Evolutionary conservation across 2,329 filamentous ascomycete species (phyloP).

Genomic region (Neospermospora avenae): DNA sequence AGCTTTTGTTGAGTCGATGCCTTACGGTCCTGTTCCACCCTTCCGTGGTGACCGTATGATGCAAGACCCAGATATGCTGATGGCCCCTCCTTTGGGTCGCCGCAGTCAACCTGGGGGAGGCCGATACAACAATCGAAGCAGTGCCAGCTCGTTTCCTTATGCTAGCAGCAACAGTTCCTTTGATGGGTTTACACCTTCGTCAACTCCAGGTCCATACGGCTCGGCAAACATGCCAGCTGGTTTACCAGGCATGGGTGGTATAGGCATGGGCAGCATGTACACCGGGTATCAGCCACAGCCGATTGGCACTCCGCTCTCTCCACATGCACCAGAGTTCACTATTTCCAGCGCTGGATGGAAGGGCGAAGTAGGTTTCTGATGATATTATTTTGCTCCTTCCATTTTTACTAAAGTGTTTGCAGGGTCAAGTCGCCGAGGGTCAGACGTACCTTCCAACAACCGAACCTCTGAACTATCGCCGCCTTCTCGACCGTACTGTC

Average conservation of each 20-base stretch:
- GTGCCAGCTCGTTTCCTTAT: slow-evolving; percentile 31
- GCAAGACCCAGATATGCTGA: slow-evolving; percentile 30
- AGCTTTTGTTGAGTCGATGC: slow-evolving; percentile 31
- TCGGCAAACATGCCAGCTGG: slow-evolving; percentile 30
- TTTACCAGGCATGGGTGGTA: slow-evolving; percentile 21
- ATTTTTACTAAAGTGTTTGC: slow-evolving; percentile 30
- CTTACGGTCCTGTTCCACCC: slow-evolving; percentile 25
- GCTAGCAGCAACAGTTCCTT: slow-evolving; percentile 35
- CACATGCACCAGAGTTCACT: slow-evolving; percentile 72
- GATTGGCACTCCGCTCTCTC: slow-evolving; percentile 64
- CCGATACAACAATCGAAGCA: slow-evolving; percentile 32
- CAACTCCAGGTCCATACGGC: slow-evolving; percentile 30
- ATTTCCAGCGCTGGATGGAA: slow-evolving; percentile 42
- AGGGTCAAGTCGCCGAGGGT: slow-evolving; percentile 52
- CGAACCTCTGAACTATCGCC: slow-evolving; percentile 94
- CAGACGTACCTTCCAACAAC: slow-evolving; percentile 81
- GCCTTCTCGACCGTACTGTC: slow-evolving; percentile 89
- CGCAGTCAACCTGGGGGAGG: slow-evolving; percentile 26
- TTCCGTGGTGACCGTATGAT: slow-evolving; percentile 33
- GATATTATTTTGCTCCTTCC: slow-evolving; percentile 18
- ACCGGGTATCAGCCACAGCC: slow-evolving; percentile 48
- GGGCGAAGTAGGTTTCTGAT: slow-evolving; percentile 31
- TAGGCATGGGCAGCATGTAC: slow-evolving; percentile 30
- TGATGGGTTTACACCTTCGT: slow-evolving; percentile 32
- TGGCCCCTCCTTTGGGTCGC: slow-evolving; percentile 28